Percentiles rank a stretch among this genome's conserved stretches.
Evolutionary conservation across 441 rosid species (phyloP).

Genomic region (Erodium trifolium): DNA sequence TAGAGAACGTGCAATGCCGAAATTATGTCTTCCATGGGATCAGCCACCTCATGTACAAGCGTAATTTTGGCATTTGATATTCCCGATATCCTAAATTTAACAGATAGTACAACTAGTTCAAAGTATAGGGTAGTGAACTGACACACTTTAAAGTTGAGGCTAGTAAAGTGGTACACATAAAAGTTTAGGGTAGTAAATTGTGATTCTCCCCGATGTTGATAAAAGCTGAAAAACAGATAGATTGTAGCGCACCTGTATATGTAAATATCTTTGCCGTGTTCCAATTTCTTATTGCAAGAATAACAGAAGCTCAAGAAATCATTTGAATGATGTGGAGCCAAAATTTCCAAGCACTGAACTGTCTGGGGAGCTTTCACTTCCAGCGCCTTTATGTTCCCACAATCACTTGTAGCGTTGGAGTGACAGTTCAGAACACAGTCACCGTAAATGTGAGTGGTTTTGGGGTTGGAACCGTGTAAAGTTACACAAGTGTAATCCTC

Average conservation of each 20-base stretch:
- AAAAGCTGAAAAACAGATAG: too few relatives aligned
- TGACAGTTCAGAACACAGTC: constrained; percentile 56
- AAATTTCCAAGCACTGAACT: constrained; percentile 1
- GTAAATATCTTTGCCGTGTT: constrained; percentile 57
- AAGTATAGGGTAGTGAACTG: too few relatives aligned
- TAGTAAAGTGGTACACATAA: too few relatives aligned
- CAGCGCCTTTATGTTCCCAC: neutral
- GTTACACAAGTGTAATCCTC: constrained; percentile 91
- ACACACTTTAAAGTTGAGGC: too few relatives aligned
- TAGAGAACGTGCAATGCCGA: too few relatives aligned
- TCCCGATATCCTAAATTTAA: too few relatives aligned
- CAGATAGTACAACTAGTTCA: too few relatives aligned
- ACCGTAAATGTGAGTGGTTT: constrained; percentile 74
- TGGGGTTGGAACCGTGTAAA: constrained; percentile 72
- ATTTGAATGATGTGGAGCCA: constrained; percentile 18
- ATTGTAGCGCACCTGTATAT: constrained; percentile 56
- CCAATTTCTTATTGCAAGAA: constrained; percentile 63
- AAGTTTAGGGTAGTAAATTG: too few relatives aligned
- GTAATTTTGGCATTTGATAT: too few relatives aligned
- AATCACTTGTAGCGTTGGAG: constrained; percentile 12
- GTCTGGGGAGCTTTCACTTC: neutral
- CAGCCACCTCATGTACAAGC: too few relatives aligned
- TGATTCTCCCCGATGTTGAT: too few relatives aligned
- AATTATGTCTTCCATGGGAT: too few relatives aligned
- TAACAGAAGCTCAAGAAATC: constrained; percentile 65